phyloP scores from a whole-genome alignment of 2,329 filamentous ascomycete species.

The Dactylellina sp. region DNA sequence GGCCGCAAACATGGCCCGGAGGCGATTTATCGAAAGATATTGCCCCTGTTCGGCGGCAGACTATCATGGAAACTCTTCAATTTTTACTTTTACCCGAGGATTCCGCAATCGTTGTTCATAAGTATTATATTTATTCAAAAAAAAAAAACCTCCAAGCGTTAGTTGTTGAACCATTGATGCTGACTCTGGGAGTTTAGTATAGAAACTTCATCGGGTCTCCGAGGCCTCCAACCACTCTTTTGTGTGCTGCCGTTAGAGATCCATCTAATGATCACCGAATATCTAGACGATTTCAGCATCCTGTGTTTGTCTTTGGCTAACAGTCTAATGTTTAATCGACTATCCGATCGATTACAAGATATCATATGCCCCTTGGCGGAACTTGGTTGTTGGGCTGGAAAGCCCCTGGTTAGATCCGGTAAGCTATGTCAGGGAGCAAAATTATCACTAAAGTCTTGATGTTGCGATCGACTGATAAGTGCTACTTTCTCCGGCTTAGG shows the following conservation, averaged over 20 bases:
- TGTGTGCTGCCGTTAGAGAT: slow-evolving; percentile 19
- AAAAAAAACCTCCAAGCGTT: neutral
- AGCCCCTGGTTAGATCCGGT: slow-evolving; percentile 30
- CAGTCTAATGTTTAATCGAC: slow-evolving; percentile 7
- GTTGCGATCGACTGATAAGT: too few relatives aligned
- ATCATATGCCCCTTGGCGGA: slow-evolving; percentile 38
- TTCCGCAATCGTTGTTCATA: slow-evolving; percentile 22
- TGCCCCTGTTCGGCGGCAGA: slow-evolving; percentile 6
- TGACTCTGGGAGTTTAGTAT: too few relatives aligned
- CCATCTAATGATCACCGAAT: slow-evolving; percentile 15
- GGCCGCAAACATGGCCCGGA: slow-evolving; percentile 22
- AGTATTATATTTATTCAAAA: neutral
- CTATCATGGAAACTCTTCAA: slow-evolving; percentile 34
- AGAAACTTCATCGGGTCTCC: too few relatives aligned
- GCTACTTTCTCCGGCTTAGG: neutral
- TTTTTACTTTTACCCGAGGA: slow-evolving; percentile 28
- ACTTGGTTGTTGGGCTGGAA: slow-evolving; percentile 39
- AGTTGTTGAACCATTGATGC: neutral
- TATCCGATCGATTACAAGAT: slow-evolving; percentile 11
- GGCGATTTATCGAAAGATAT: neutral
- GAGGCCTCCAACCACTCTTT: neutral
- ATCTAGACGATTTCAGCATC: slow-evolving; percentile 28
- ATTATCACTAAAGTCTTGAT: too few relatives aligned
- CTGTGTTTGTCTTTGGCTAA: slow-evolving; percentile 19
- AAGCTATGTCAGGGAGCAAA: too few relatives aligned